phyloP scores from a whole-genome alignment of 2,329 filamentous ascomycete species.

The Clonostachys chloroleuca region DNA sequence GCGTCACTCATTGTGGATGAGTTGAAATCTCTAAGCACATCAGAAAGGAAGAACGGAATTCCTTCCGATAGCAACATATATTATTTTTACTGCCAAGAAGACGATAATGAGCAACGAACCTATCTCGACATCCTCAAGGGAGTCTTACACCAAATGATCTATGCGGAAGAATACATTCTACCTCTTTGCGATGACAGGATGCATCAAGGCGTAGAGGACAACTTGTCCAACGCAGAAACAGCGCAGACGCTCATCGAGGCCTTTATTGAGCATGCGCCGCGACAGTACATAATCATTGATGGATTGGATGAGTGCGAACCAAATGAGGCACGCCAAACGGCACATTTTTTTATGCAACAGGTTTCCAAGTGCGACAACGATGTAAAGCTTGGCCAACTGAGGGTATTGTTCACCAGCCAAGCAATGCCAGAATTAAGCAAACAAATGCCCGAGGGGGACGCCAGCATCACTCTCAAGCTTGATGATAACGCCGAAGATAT shows the following conservation, averaged over 20 bases:
- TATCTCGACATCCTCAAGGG: neutral
- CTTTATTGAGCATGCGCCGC: neutral
- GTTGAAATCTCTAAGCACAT: neutral
- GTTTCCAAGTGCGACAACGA: neutral
- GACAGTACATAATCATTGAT: neutral
- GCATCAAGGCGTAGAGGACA: neutral
- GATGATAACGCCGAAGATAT: too few relatives aligned
- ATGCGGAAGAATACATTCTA: neutral
- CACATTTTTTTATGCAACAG: neutral
- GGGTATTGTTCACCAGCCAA: neutral
- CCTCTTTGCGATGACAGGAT: too few relatives aligned
- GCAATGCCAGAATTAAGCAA: too few relatives aligned
- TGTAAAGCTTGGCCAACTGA: neutral
- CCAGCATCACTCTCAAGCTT: too few relatives aligned
- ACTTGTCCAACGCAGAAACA: neutral
- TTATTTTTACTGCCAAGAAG: neutral
- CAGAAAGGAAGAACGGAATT: neutral
- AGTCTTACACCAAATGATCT: neutral
- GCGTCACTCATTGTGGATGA: neutral
- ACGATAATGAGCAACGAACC: neutral
- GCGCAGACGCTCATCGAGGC: neutral
- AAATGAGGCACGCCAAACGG: neutral
- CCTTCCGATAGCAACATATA: neutral
- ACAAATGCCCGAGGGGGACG: too few relatives aligned
- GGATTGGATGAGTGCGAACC: neutral